These are phyloP conservation scores for Dujonia santamariae DNA, from an alignment of 1,139 yeast species.

Conservation along the genomic window DNA sequence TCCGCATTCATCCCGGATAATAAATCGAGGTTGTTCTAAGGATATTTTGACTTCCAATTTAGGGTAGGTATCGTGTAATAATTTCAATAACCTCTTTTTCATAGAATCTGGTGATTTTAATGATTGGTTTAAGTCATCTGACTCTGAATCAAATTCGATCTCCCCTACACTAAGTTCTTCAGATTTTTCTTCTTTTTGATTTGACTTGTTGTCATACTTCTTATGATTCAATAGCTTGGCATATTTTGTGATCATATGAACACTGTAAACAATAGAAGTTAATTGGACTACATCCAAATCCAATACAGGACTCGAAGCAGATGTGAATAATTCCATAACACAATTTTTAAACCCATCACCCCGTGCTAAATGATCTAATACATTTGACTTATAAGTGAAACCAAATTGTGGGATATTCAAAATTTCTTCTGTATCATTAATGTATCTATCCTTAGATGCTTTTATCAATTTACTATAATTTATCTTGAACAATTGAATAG, in stretches of 20 bases:
- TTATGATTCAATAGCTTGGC: conserved; percentile 19
- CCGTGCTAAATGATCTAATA: conserved; percentile 35
- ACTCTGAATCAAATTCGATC: conserved; percentile 16
- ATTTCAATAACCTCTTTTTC: conserved; percentile 15
- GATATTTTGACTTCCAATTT: conserved; percentile 37
- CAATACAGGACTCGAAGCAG: conserved; percentile 47
- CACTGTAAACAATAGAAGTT: conserved; percentile 37
- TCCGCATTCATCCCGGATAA: conserved; percentile 36
- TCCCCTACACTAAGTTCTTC: not conserved
- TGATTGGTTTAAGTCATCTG: too few relatives aligned
- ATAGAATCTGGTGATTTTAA: too few relatives aligned
- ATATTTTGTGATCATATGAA: conserved; percentile 31
- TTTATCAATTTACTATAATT: conserved; percentile 19
- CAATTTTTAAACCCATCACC: conserved; percentile 37
- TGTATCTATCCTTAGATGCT: conserved; percentile 4
- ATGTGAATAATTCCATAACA: conserved; percentile 36
- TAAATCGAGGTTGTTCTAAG: conserved; percentile 42
- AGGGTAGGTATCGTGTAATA: conserved; percentile 45
- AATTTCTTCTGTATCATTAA: conserved; percentile 33
- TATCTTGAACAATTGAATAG: conserved; percentile 41
- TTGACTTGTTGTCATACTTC: conserved; percentile 12
- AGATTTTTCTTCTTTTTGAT: conserved; percentile 1
- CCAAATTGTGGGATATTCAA: conserved; percentile 52
- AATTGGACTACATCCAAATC: conserved; percentile 47
- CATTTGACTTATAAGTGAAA: conserved; percentile 53